Conservation (phyloP, 2,329 filamentous ascomycete species). For the Phialophora chinensis region DNA sequence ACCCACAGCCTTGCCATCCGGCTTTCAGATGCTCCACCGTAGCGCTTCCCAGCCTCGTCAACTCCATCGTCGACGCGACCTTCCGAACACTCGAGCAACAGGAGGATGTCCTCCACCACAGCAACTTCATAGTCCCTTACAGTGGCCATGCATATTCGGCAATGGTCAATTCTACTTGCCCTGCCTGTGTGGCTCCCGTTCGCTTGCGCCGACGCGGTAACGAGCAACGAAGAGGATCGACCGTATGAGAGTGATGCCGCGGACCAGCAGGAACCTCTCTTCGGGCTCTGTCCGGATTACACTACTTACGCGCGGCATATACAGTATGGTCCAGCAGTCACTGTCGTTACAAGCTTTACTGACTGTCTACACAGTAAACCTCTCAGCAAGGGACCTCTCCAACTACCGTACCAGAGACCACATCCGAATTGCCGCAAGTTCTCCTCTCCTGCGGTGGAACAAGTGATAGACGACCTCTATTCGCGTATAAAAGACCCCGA, state of each 20-base stretch:
- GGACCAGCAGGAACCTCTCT: slow-evolving; percentile 30
- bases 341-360: slow-evolving; percentile 8
- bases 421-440: slow-evolving; percentile 84
- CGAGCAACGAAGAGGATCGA: slow-evolving; percentile 19
- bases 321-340: slow-evolving; percentile 29
- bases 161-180: slow-evolving; percentile 13
- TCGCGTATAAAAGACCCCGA: slow-evolving; percentile 81
- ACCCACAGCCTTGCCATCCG: neutral
- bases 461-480: slow-evolving; percentile 83
- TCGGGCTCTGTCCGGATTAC: slow-evolving; percentile 42
- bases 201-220: slow-evolving; percentile 9
- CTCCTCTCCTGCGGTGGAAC: slow-evolving; percentile 81
- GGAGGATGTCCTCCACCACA: neutral
- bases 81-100: neutral
- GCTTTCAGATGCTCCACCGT: neutral
- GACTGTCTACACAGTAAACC: slow-evolving; percentile 64
- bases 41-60: neutral
- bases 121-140: neutral
- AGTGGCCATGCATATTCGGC: slow-evolving; percentile 15
- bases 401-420: slow-evolving; percentile 85
- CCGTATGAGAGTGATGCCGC: slow-evolving; percentile 28
- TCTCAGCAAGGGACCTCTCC: slow-evolving; percentile 76
- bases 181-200: slow-evolving; percentile 15
- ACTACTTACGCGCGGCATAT: slow-evolving; percentile 40
- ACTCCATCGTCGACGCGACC: neutral